Base-by-base conservation (phyloP, 1,284 basidiomycete genomes). In the Phenoliferia sp. region DNA sequence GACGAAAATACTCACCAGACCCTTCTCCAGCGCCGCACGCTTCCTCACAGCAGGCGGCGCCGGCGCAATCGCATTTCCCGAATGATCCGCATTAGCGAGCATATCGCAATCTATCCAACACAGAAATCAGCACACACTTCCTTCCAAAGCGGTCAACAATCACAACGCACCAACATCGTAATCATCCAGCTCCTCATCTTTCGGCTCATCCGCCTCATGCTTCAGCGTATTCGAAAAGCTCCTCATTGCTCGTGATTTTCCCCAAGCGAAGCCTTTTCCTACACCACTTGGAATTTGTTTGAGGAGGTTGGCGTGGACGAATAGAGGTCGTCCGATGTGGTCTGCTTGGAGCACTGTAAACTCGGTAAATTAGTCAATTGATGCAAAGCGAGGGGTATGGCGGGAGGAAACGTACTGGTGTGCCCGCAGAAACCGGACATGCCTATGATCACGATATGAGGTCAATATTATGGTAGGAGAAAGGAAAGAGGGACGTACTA, bases 291-390 rank as follows among this genome's bases (percentile, higher is more conserved):
- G 63, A 22, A 71, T 63, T 36, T 71, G 29, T 67, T 82, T 82
- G 59, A 83, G 72, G 26, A 82, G 75, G 63, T 77, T 77, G 60
- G 64, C 81, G 72, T 82, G 82, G 12, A 83, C 78, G 67, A 83
- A 81, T 12, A 81, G 68, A 0, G 81, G 81, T 59, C 78, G 74
- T 9, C 82, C 83, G 16, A 75, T 59, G 57, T 78, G 77, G 60
- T 79, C 79, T 69, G 82, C 79, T 74, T 83, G 83, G 17, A 83
- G 71, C 82, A 83, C 39, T 44, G 39, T 22, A 12, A 44, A 44
- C 22, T 44, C 39, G 22, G 39, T 83, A 17, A 22, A 12, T 22
- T 12, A 44, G 22, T 44, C 39, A 44, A 22, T 22, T 12, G 12
- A 12, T 12, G 22, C 12, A 22, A 44, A 22, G 39, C 39, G 22